Evolutionary conservation across 768 basidiomycete genomes (phyloP), one percentile per base, ranked within the genome.

Genomic region (Tulasnella sp.): DNA sequence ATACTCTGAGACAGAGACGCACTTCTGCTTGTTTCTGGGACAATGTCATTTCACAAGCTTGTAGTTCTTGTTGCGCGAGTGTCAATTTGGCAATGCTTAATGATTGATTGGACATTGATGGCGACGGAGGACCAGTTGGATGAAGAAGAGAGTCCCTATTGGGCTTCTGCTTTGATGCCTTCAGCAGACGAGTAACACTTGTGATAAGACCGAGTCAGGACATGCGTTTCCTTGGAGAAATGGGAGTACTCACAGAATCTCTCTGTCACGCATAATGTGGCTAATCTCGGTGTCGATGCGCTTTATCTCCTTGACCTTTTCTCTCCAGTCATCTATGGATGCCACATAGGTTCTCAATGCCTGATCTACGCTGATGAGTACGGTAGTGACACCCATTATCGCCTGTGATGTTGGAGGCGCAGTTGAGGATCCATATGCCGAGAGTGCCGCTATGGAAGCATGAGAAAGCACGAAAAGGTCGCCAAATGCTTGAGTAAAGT

Each of bases 181-280:
- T 88, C 58, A 88, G 77, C 42, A 88, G 72, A 7, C 85, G 75
- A 1, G 80, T 85, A 16, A 88, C 79, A 1, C 85, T 89, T 56
- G 5, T 29, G 5, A 44, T 15, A 19, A 37, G 20, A 7, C 29
- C 8, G 32, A 40, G 43, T 16, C 29, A 16, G n/a, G n/a, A n/a
- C n/a, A n/a, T 25, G 16, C 25, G 7, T 3, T 39, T 31, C 24
- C 22, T 46, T 24, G 37, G 15, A 24, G 28, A 42, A 37, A 24
- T 9, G 22, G 4, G n/a, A 37, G 49, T 9, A 72, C 82, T 60
- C 56, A 87, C 86, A 88, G 70, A 56, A 90, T 89, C 58, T 89
- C 85, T 39, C 83, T 68, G 64, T 89, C 86, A 4, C 82, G 67
- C 54, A 83, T 66, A 46, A 87, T 69, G 56, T 76, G 78, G 3